These are phyloP conservation scores for Castanopsis chinensis DNA, from an alignment of 306 rosid species.

Conservation along the genomic window DNA sequence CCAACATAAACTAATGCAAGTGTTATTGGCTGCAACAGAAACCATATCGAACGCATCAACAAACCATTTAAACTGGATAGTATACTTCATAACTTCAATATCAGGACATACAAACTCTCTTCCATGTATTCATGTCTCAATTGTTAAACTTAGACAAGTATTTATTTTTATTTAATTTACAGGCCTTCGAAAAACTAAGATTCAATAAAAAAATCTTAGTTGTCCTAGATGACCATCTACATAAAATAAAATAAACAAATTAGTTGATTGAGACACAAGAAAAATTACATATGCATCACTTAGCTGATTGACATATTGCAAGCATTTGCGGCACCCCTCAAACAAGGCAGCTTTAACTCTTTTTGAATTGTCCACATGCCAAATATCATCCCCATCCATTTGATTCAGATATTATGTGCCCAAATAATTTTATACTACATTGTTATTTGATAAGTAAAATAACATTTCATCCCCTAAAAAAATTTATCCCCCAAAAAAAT, in stretches of 20 bases:
- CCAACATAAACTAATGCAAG: constrained; percentile 82
- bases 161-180: background rate
- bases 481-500: background rate
- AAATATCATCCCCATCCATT: background rate
- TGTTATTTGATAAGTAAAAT: too few relatives aligned
- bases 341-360: background rate
- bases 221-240: background rate
- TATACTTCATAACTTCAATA: background rate
- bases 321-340: background rate
- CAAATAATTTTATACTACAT: too few relatives aligned
- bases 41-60: constrained; percentile 18
- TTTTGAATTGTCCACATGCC: background rate
- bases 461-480: too few relatives aligned
- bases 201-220: background rate
- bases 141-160: too few relatives aligned
- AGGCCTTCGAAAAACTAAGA: background rate
- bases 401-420: background rate
- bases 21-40: constrained; percentile 80
- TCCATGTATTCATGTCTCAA: background rate
- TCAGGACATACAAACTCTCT: background rate
- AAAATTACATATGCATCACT: background rate
- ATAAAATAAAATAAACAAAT: too few relatives aligned
- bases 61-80: constrained; percentile 5
- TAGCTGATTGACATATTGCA: background rate
- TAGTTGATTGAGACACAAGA: background rate